Evolutionary conservation across 2,329 filamentous ascomycete genomes (phyloP), one percentile per base, ranked within the genome.

Genomic region (Fusarium keratoplasticum): DNA sequence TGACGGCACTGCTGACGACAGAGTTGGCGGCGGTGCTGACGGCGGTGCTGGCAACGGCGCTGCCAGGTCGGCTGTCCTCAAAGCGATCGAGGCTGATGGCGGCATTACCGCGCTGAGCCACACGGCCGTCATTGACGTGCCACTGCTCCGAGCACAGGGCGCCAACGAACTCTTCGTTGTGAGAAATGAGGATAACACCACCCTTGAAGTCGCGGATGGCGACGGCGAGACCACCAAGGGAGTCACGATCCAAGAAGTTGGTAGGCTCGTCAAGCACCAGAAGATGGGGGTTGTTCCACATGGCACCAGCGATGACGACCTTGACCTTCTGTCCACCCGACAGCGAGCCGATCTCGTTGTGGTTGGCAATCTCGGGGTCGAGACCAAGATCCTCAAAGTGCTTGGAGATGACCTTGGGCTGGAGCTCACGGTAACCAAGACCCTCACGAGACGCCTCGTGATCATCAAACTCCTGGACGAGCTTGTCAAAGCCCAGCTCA

Each of bases 251-350:
- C 87, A 99, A 91, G 90, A 98, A 99, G 87, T 99, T 99, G 82
- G 96, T 98, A 67, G 96, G 96, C 86, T 99, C 96, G 89, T 99
- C 96, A 27, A 99, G 92, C 58, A 99, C 96, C 71, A 99, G 91
- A 80, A 99, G 86, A 87, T 99, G 96, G 1, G 96, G 96, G 87
- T 98, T 98, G 87, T 98, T 98, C 95, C 95, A 98, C 95, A 97
- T 97, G 78, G 95, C 94, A 80, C 94, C 94, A 4, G 95, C 96
- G 77, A 99, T 91, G 73, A 99, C 96, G 57, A 99, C 96, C 89
- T 99, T 99, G 86, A 99, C 96, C 85, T 98, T 98, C 83, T 99
- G 96, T 16, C 96, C 96, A 84, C 96, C 96, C 11, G 95, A 98
- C 14, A 99, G 89, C 79, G 95, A 96, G 72, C 94, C 95, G 79